phyloP scores from a whole-genome alignment of 192 early-diverging fungal species.

The Umbelopsis sp. region DNA sequence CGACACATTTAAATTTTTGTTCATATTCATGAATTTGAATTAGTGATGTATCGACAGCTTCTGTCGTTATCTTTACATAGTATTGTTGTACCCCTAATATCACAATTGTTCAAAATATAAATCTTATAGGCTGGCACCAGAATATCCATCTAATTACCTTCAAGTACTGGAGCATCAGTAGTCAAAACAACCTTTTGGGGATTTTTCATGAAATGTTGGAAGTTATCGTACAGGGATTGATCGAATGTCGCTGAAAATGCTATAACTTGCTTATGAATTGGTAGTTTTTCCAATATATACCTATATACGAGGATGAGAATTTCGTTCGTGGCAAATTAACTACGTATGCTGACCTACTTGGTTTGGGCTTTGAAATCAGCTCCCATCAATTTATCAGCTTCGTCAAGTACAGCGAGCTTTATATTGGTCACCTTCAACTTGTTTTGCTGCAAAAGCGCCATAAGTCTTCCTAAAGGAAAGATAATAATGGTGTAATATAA shows the following conservation, averaged over 20 bases:
- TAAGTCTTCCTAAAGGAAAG: slow-evolving; percentile 43
- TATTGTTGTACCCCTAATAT: slow-evolving; percentile 55
- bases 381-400: slow-evolving; percentile 67
- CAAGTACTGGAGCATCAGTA: slow-evolving; percentile 49
- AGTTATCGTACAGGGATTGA: slow-evolving; percentile 40
- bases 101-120: background rate
- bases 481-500: background rate
- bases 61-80: slow-evolving; percentile 34
- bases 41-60: slow-evolving; percentile 7
- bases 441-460: slow-evolving; percentile 42
- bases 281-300: slow-evolving; percentile 43
- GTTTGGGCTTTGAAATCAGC: slow-evolving; percentile 46
- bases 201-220: slow-evolving; percentile 45
- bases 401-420: slow-evolving; percentile 58
- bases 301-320: slow-evolving; percentile 24
- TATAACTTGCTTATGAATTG: slow-evolving; percentile 52
- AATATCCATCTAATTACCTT: slow-evolving; percentile 39
- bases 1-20: slow-evolving; percentile 55
- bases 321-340: background rate
- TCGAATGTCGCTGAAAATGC: slow-evolving; percentile 66
- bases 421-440: slow-evolving; percentile 43
- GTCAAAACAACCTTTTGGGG: slow-evolving; percentile 56
- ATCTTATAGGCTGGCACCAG: background rate
- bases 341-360: slow-evolving; percentile 21
- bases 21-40: slow-evolving; percentile 26